Percentiles rank a stretch among this genome's conserved stretches.
Evolutionary conservation across 2,329 filamentous ascomycete genomes (phyloP).

Genomic region (Aureobasidium zeae): DNA sequence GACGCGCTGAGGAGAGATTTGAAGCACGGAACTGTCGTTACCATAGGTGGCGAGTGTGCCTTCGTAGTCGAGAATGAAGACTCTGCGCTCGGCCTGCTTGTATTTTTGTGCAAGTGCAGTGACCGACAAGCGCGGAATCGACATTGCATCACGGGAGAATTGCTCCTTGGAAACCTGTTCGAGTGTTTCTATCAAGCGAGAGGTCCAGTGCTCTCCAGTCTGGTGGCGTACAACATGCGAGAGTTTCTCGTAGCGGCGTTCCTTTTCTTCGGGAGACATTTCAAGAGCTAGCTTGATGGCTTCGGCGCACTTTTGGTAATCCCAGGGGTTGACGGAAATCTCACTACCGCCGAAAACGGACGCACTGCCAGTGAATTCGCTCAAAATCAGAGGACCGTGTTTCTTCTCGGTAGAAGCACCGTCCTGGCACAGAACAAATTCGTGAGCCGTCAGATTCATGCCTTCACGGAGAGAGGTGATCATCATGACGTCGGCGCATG

Average conservation of each 20-base stretch:
- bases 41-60: constrained; percentile 85
- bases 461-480: constrained; percentile 92
- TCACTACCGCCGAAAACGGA: constrained; percentile 74
- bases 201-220: constrained; percentile 79
- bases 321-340: constrained; percentile 88
- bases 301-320: constrained; percentile 78
- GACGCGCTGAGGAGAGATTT: constrained; percentile 77
- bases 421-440: constrained; percentile 89
- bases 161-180: constrained; percentile 74
- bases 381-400: constrained; percentile 81
- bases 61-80: constrained; percentile 91
- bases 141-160: constrained; percentile 71
- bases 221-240: constrained; percentile 66
- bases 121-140: constrained; percentile 74
- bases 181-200: constrained; percentile 61
- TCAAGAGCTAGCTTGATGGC: constrained; percentile 77
- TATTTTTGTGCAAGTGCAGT: constrained; percentile 58
- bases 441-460: constrained; percentile 94
- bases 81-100: constrained; percentile 52
- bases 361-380: constrained; percentile 88
- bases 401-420: constrained; percentile 69
- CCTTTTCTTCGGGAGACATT: constrained; percentile 67
- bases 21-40: constrained; percentile 71
- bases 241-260: constrained; percentile 63
- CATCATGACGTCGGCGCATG: constrained; percentile 83